Conservation (phyloP, 2,329 filamentous ascomycete genomes). For the Fusarium redolens region DNA sequence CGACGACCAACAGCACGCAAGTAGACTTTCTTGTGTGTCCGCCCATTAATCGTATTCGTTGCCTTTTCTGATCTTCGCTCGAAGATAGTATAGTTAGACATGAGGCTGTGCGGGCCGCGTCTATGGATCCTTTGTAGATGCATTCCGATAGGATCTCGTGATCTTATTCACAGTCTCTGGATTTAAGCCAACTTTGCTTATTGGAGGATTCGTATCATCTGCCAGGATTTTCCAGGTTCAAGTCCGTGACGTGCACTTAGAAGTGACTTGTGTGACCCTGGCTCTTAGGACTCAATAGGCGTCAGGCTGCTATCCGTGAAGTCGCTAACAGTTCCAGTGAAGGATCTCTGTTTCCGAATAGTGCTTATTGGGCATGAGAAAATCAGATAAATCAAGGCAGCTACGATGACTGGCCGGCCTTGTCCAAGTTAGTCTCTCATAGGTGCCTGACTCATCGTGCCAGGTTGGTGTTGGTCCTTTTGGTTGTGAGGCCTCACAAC, state of each 20-base stretch:
- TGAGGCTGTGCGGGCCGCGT: constrained; percentile 30
- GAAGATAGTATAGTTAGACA: constrained; percentile 23
- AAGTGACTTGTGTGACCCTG: constrained; percentile 27
- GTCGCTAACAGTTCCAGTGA: constrained; percentile 19
- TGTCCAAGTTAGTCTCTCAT: background rate
- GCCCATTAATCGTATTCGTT: background rate
- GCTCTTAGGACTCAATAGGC: constrained; percentile 19
- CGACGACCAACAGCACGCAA: constrained; percentile 33
- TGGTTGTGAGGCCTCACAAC: constrained; percentile 24
- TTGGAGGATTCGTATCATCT: constrained; percentile 30
- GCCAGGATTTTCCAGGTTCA: constrained; percentile 23
- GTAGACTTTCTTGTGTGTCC: constrained; percentile 3
- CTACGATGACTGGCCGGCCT: constrained; percentile 22
- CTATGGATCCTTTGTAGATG: constrained; percentile 10
- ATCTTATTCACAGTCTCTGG: constrained; percentile 39
- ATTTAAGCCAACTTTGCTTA: constrained; percentile 25
- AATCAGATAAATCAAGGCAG: constrained; percentile 1
- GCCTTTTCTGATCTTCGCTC: constrained; percentile 28
- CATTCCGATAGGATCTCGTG: constrained; percentile 30
- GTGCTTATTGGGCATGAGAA: constrained; percentile 22
- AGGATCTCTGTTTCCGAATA: constrained; percentile 14
- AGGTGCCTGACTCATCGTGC: constrained; percentile 33
- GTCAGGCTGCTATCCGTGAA: constrained; percentile 28
- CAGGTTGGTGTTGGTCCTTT: constrained; percentile 8
- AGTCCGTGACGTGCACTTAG: constrained; percentile 35